These are phyloP conservation scores for Porphyrellus cyaneotinctus DNA, from an alignment of 768 basidiomycete genomes.

Conservation along the genomic window DNA sequence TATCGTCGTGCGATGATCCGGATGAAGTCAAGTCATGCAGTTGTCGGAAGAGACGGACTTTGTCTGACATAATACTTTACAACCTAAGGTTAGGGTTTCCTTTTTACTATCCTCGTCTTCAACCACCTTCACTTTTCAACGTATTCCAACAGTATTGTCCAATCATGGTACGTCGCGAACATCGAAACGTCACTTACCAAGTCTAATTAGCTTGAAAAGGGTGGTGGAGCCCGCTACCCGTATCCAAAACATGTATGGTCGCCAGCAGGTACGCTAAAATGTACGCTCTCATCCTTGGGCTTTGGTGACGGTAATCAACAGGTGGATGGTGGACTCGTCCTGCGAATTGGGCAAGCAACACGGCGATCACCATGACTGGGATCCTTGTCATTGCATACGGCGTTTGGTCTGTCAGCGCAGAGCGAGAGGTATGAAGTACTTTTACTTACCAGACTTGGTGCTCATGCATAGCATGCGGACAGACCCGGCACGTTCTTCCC, in stretches of 20 bases:
- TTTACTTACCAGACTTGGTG: not conserved
- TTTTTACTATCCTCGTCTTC: constrained; percentile 1
- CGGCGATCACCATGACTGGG: constrained; percentile 65
- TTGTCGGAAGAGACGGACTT: no score
- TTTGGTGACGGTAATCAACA: constrained; percentile 25
- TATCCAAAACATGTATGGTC: constrained; percentile 96
- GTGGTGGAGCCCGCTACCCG: constrained; percentile 83
- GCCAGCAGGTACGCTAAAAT: constrained; percentile 61
- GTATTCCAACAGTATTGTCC: not conserved
- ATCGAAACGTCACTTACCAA: not conserved
- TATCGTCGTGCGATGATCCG: no score
- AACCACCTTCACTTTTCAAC: not conserved
- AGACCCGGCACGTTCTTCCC: constrained; percentile 62
- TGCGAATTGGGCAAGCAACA: constrained; percentile 85
- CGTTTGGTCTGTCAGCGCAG: constrained; percentile 71
- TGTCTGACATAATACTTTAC: no score
- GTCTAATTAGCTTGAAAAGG: constrained; percentile 39
- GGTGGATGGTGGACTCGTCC: constrained; percentile 97
- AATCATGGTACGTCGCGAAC: constrained; percentile 12
- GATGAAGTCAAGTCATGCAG: no score
- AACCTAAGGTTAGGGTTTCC: constrained; percentile 16
- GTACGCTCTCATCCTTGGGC: no score
- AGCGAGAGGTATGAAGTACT: constrained; percentile 57
- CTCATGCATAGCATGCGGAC: constrained; percentile 7
- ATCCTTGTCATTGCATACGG: constrained; percentile 63